These are phyloP conservation scores for Neonectria neomacrospora DNA, from an alignment of 2,329 filamentous ascomycete species.

Conservation along the genomic window DNA sequence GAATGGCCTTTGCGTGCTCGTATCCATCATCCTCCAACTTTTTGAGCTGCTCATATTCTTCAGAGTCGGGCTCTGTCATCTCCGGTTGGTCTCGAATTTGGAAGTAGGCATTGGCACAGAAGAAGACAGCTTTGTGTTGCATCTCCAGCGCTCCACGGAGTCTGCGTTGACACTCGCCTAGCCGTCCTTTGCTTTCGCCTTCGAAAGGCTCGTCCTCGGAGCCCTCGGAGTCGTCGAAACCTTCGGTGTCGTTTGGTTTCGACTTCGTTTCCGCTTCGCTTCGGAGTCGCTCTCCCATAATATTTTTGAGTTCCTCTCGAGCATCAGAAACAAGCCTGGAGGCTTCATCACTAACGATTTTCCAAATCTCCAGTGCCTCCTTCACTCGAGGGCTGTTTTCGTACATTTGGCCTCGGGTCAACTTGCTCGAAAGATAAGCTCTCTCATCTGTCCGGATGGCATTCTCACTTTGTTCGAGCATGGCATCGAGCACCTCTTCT, in stretches of 20 bases:
- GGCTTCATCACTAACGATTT: constrained; percentile 62
- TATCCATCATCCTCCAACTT: constrained; percentile 78
- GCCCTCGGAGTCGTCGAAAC: constrained; percentile 27
- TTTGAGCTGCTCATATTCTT: constrained; percentile 74
- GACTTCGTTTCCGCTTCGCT: constrained; percentile 11
- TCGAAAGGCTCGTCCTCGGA: constrained; percentile 52
- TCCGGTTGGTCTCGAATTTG: constrained; percentile 80
- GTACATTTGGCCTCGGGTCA: constrained; percentile 80
- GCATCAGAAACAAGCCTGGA: constrained; percentile 69
- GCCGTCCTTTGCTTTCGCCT: constrained; percentile 51
- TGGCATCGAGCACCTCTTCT: constrained; percentile 85
- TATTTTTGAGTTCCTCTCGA: constrained; percentile 67
- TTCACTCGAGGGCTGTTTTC: constrained; percentile 77
- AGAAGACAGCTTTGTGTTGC: constrained; percentile 85
- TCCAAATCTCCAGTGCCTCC: constrained; percentile 78
- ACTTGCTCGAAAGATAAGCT: constrained; percentile 68
- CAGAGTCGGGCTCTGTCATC: constrained; percentile 72
- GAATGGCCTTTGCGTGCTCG: constrained; percentile 79
- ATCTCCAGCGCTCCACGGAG: constrained; percentile 81
- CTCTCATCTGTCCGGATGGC: constrained; percentile 76
- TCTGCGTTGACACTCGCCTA: constrained; percentile 69
- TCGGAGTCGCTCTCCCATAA: constrained; percentile 52
- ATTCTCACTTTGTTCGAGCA: constrained; percentile 87
- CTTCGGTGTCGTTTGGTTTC: constrained; percentile 17
- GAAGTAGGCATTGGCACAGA: constrained; percentile 83